These are phyloP conservation scores for Diaporthe sp. DNA, from an alignment of 2,329 filamentous ascomycete genomes.

Conservation along the genomic window DNA sequence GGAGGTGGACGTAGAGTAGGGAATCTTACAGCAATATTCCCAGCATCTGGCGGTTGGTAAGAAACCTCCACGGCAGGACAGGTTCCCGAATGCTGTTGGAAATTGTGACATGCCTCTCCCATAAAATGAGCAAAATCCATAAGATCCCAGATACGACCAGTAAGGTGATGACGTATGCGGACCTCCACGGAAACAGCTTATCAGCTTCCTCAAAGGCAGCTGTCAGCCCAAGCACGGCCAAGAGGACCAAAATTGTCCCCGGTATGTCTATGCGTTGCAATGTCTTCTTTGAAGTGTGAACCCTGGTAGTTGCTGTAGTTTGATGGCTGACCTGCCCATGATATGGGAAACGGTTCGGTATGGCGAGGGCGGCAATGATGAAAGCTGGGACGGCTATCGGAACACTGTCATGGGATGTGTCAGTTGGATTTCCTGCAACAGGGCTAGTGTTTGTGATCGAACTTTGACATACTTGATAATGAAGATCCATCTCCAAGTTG, in stretches of 20 bases:
- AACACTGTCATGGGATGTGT: neutral
- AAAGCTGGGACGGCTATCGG: neutral
- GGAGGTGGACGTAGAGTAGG: neutral
- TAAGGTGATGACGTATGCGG: constrained; percentile 1
- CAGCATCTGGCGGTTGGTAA: neutral
- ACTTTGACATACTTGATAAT: constrained; percentile 42
- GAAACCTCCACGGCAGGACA: neutral
- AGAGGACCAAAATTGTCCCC: neutral
- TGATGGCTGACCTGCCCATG: neutral
- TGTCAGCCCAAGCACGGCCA: neutral
- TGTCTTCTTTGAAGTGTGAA: neutral
- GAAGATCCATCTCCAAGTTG: constrained; percentile 47
- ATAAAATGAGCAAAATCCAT: neutral
- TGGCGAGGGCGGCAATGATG: neutral
- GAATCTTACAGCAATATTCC: neutral
- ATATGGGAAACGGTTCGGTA: neutral
- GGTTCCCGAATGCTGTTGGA: neutral
- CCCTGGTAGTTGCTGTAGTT: too few relatives aligned
- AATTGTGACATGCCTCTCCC: constrained; percentile 2
- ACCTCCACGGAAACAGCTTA: neutral
- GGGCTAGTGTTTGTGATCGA: too few relatives aligned
- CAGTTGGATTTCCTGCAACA: neutral
- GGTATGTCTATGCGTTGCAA: neutral
- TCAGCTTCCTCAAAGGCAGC: constrained; percentile 9
- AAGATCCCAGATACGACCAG: neutral